Evolutionary conservation across 371 early-diverging fungal genomes (phyloP).

Genomic region (Mucor circinelloides): DNA sequence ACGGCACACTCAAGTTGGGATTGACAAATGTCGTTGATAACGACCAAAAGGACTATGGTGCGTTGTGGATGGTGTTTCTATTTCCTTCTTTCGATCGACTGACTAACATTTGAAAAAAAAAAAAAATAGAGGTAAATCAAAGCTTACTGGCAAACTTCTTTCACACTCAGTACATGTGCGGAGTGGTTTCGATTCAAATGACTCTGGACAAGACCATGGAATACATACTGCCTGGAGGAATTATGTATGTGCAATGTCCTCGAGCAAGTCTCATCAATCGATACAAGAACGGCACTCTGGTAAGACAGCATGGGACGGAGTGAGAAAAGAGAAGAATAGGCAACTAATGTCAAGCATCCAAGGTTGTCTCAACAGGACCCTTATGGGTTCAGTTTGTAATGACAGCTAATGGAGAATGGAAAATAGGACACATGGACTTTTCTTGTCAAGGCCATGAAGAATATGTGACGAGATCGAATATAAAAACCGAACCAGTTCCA

Average conservation of each 20-base stretch:
- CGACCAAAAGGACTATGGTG: slow-evolving; percentile 33
- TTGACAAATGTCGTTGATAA: slow-evolving; percentile 31
- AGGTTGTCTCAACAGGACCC: slow-evolving; percentile 39
- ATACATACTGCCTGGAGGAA: slow-evolving; percentile 39
- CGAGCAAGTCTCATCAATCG: slow-evolving; percentile 39
- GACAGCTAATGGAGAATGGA: slow-evolving; percentile 29
- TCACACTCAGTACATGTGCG: slow-evolving; percentile 44
- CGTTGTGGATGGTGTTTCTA: neutral
- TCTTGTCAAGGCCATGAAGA: slow-evolving; percentile 38
- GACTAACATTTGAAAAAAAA: neutral
- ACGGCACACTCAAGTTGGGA: slow-evolving; percentile 31
- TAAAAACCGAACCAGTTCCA: slow-evolving; percentile 15
- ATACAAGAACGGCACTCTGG: slow-evolving; percentile 38
- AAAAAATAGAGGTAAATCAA: slow-evolving; percentile 30
- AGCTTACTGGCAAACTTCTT: slow-evolving; percentile 35
- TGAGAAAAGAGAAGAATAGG: neutral
- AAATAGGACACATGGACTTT: slow-evolving; percentile 44
- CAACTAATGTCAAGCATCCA: neutral
- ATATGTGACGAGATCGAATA: slow-evolving; percentile 26
- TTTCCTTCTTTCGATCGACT: neutral
- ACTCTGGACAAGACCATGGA: slow-evolving; percentile 46
- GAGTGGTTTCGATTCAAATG: slow-evolving; percentile 43
- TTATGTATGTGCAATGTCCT: slow-evolving; percentile 46
- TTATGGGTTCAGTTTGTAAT: slow-evolving; percentile 32
- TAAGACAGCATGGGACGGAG: slow-evolving; percentile 12